phyloP scores from a whole-genome alignment of 78 protist species.

The Mantamonas sphyraenae region DNA sequence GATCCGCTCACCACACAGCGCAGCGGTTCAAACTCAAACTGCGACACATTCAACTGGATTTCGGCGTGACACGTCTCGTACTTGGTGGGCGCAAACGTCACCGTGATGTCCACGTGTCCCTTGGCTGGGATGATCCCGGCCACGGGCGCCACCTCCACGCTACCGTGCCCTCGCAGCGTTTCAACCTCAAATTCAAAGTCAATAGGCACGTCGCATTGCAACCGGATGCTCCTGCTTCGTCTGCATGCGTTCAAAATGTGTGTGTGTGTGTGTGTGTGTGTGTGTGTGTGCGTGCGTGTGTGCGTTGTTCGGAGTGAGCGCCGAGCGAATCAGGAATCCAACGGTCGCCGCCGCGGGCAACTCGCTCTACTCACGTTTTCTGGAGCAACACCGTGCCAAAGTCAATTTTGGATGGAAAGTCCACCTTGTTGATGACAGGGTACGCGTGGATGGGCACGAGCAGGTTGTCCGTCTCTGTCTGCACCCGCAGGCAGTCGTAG shows the following conservation, averaged over 20 bases:
- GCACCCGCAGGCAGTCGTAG: slow-evolving; percentile 28
- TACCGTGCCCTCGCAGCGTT: neutral
- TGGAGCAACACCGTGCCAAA: slow-evolving; percentile 9
- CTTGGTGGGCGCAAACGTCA: neutral
- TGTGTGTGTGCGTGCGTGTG: neutral
- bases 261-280: too few species aligned
- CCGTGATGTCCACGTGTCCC: neutral
- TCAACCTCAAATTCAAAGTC: neutral
- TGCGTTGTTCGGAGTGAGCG: neutral
- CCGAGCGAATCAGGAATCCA: neutral
- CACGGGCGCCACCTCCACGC: slow-evolving; percentile 7
- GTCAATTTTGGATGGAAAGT: slow-evolving; percentile 10
- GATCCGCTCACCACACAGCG: neutral
- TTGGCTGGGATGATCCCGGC: slow-evolving; percentile 1
- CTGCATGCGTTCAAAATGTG: too few species aligned
- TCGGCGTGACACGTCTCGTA: neutral
- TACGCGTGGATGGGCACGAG: slow-evolving; percentile 31
- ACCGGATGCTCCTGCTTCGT: neutral
- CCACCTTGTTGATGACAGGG: slow-evolving; percentile 3
- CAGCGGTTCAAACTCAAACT: neutral
- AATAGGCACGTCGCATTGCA: neutral
- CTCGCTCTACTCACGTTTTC: too few species aligned
- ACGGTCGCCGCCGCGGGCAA: neutral
- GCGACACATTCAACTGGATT: neutral
- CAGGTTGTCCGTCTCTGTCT: slow-evolving; percentile 11